Conservation (phyloP, 805 yeast species). For the Lachancea mirantina region DNA sequence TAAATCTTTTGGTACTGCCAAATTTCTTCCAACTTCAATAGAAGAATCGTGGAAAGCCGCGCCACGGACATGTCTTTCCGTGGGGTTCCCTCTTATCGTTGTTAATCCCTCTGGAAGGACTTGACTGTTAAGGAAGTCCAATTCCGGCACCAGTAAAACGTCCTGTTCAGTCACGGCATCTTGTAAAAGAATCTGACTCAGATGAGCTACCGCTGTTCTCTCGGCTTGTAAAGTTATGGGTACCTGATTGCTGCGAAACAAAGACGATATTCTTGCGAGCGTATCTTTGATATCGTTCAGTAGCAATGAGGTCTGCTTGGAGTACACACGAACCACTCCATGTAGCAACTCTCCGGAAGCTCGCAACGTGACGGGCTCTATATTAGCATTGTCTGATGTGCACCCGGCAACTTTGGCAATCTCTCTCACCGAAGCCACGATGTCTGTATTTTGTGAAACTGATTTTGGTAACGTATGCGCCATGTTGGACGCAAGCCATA, state of each 20-base stretch:
- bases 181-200: conserved; percentile 53
- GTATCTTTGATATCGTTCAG: conserved; percentile 80
- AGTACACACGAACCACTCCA: conserved; percentile 82
- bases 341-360: conserved; percentile 78
- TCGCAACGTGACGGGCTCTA: conserved; percentile 65
- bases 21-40: conserved; percentile 28
- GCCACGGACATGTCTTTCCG: conserved; percentile 27
- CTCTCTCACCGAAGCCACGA: conserved; percentile 58
- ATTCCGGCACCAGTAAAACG: conserved; percentile 59
- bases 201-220: conserved; percentile 42
- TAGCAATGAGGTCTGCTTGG: conserved; percentile 75
- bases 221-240: conserved; percentile 58
- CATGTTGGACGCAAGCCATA: conserved; percentile 89
- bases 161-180: conserved; percentile 79
- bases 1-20: conserved; percentile 17
- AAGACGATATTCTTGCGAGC: conserved; percentile 58
- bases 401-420: conserved; percentile 42
- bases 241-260: conserved; percentile 43
- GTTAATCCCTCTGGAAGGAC: conserved; percentile 12
- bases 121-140: conserved; percentile 27
- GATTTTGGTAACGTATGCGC: conserved; percentile 54
- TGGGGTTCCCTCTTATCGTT: conserved; percentile 13
- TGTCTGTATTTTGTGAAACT: conserved; percentile 65
- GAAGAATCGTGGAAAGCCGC: conserved; percentile 29
- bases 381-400: conserved; percentile 13